Evolutionary conservation across 495 filamentous ascomycete genomes (phyloP).

Genomic region (Penicillium pancosmium): DNA sequence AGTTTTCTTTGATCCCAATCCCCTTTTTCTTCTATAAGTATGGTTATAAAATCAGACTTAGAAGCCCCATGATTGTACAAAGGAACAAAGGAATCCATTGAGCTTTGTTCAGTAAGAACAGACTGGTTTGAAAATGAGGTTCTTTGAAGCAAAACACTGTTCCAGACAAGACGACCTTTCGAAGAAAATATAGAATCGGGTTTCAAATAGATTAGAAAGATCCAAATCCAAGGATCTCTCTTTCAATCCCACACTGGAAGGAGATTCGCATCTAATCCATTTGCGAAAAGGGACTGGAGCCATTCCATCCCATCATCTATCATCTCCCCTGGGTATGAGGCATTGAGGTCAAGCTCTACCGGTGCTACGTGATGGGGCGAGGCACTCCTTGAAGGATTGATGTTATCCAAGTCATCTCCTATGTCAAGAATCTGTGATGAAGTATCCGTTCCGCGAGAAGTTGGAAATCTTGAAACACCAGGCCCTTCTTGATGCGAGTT

Average conservation of each 20-base stretch:
- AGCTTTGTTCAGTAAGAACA: too few relatives aligned
- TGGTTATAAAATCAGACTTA: conserved; percentile 62
- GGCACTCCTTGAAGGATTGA: neutral
- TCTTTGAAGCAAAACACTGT: too few relatives aligned
- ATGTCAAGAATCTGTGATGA: too few relatives aligned
- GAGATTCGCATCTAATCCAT: conserved; percentile 34
- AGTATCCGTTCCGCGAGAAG: too few relatives aligned
- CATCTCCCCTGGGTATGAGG: conserved; percentile 16
- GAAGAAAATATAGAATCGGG: too few relatives aligned
- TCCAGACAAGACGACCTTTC: too few relatives aligned
- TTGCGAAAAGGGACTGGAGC: conserved; percentile 21
- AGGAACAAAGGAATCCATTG: conserved; percentile 43
- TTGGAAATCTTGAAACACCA: too few relatives aligned
- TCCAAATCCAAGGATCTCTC: neutral
- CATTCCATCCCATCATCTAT: conserved; percentile 27
- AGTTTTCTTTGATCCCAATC: conserved; percentile 68
- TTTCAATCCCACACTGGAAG: conserved; percentile 33
- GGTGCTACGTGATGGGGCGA: neutral
- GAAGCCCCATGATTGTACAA: conserved; percentile 60
- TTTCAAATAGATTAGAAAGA: too few relatives aligned
- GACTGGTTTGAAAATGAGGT: too few relatives aligned
- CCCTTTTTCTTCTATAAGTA: conserved; percentile 75
- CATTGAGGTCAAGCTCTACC: conserved; percentile 4
- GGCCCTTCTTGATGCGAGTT: too few relatives aligned
- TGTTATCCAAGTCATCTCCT: neutral